Percentiles rank a stretch among this genome's conserved stretches.
Evolutionary conservation across 2,329 filamentous ascomycete genomes (phyloP).

Genomic region (Ascochyta pisi): DNA sequence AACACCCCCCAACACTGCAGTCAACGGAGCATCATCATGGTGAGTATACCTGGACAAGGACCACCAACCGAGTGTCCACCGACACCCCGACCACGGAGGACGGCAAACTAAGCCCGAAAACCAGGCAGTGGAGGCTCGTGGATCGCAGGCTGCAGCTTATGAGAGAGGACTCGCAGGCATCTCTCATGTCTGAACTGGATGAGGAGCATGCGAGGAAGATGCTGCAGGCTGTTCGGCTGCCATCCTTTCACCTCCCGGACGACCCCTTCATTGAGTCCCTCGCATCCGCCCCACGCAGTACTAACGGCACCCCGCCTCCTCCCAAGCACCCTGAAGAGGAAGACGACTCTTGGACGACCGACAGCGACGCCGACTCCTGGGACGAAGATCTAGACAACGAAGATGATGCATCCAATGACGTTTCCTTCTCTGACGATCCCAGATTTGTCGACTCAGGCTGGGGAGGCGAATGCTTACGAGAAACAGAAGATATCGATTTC

Average conservation of each 20-base stretch:
- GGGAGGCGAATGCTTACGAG: conserved; percentile 85
- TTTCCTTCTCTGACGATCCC: conserved; percentile 63
- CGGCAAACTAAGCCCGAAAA: conserved; percentile 30
- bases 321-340: conserved; percentile 16
- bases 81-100: conserved; percentile 3
- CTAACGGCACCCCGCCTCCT: conserved; percentile 22
- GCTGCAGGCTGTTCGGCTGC: conserved; percentile 53
- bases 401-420: conserved; percentile 68
- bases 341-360: conserved; percentile 45
- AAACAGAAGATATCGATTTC: conserved; percentile 98
- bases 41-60: conserved; percentile 54
- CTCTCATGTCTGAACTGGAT: conserved; percentile 41
- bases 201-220: conserved; percentile 48
- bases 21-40: conserved; percentile 58
- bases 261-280: conserved; percentile 22
- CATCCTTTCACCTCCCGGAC: conserved; percentile 31
- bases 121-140: conserved; percentile 15
- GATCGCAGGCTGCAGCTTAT: conserved; percentile 23
- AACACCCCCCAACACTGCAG: conserved; percentile 32
- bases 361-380: conserved; percentile 49
- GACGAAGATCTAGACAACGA: conserved; percentile 42
- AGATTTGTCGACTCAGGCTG: conserved; percentile 75
- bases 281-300: conserved; percentile 5
- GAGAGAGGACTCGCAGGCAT: conserved; percentile 41
- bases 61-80: conserved; percentile 17